A percentile compares a stretch with the other conserved stretches of the same genome.
These are phyloP conservation scores for Chlorencoelia australis DNA, from an alignment of 2,329 filamentous ascomycete species.

Conservation along the genomic window DNA sequence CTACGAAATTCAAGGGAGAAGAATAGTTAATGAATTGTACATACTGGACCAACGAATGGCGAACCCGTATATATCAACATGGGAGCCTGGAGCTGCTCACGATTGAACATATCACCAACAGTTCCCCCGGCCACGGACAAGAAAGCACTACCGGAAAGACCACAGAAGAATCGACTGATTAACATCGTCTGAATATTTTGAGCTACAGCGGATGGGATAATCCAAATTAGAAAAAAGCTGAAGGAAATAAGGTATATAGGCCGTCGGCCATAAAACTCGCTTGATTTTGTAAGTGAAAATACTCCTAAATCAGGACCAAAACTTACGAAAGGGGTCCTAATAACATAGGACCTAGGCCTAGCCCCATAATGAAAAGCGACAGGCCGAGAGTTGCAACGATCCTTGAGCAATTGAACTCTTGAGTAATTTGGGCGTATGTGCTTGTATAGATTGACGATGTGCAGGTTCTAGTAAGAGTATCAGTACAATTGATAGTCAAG, in stretches of 20 bases:
- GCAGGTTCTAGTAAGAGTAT: slow-evolving; percentile 49
- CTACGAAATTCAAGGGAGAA: too few species aligned
- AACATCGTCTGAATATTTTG: slow-evolving; percentile 73
- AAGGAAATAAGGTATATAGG: slow-evolving; percentile 73
- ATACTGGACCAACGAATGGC: slow-evolving; percentile 52
- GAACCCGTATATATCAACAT: slow-evolving; percentile 72
- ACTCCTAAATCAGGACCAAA: slow-evolving; percentile 5
- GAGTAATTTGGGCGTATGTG: slow-evolving; percentile 67
- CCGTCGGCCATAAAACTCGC: slow-evolving; percentile 68
- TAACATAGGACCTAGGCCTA: slow-evolving; percentile 48
- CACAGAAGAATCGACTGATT: slow-evolving; percentile 67
- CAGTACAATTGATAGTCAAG: neutral
- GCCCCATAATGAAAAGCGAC: slow-evolving; percentile 72
- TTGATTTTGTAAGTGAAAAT: slow-evolving; percentile 7
- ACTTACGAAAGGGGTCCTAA: slow-evolving; percentile 42
- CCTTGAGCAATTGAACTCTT: slow-evolving; percentile 61
- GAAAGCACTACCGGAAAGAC: slow-evolving; percentile 59
- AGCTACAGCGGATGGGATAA: slow-evolving; percentile 75
- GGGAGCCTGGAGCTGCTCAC: slow-evolving; percentile 60
- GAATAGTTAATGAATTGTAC: too few species aligned
- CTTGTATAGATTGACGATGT: slow-evolving; percentile 82
- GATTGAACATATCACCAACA: slow-evolving; percentile 68
- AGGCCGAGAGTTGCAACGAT: slow-evolving; percentile 71
- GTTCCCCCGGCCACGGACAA: slow-evolving; percentile 73
- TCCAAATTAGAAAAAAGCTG: slow-evolving; percentile 64